phyloP scores from a whole-genome alignment of 306 rosid species.

The Trifolium repens region DNA sequence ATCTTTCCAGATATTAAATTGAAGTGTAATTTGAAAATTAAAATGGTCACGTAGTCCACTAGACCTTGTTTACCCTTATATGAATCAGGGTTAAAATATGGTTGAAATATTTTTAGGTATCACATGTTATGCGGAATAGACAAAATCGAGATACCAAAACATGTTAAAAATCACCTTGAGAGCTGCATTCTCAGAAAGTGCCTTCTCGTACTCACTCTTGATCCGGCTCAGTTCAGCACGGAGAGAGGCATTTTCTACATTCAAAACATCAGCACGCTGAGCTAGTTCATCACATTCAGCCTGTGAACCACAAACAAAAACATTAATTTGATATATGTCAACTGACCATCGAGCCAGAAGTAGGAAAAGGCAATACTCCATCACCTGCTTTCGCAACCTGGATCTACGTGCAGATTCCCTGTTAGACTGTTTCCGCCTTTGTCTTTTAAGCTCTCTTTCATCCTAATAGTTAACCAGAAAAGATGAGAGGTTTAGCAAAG shows the following conservation, averaged over 20 bases:
- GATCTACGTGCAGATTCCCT: slow-evolving; percentile 99
- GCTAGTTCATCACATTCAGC: slow-evolving; percentile 98
- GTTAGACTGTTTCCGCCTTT: slow-evolving; percentile 94
- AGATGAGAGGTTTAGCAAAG: slow-evolving; percentile 15
- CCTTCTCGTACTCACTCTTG: slow-evolving; percentile 85
- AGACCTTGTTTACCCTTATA: not conserved
- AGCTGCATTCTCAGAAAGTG: slow-evolving; percentile 81
- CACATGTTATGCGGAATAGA: slow-evolving; percentile 58
- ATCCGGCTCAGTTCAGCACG: slow-evolving; percentile 80
- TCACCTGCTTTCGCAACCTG: slow-evolving; percentile 97
- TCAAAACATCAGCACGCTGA: slow-evolving; percentile 83
- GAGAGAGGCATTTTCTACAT: slow-evolving; percentile 82
- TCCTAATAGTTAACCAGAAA: slow-evolving; percentile 59
- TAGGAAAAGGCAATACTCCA: slow-evolving; percentile 20
- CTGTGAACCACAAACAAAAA: slow-evolving; percentile 49
- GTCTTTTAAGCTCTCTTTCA: slow-evolving; percentile 94
- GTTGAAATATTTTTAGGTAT: slow-evolving; percentile 52
- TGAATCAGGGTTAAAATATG: slow-evolving; percentile 29
- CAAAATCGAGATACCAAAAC: slow-evolving; percentile 31
- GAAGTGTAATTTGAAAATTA: slow-evolving; percentile 12
- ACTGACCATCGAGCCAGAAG: slow-evolving; percentile 35
- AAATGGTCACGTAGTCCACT: not conserved
- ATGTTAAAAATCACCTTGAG: slow-evolving; percentile 69
- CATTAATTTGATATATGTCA: slow-evolving; percentile 29
- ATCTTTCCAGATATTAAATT: not conserved